Evolutionary conservation across 257 asterid species (phyloP), one percentile per base, ranked within the genome.

Genomic region (Lavandula angustifolia): DNA sequence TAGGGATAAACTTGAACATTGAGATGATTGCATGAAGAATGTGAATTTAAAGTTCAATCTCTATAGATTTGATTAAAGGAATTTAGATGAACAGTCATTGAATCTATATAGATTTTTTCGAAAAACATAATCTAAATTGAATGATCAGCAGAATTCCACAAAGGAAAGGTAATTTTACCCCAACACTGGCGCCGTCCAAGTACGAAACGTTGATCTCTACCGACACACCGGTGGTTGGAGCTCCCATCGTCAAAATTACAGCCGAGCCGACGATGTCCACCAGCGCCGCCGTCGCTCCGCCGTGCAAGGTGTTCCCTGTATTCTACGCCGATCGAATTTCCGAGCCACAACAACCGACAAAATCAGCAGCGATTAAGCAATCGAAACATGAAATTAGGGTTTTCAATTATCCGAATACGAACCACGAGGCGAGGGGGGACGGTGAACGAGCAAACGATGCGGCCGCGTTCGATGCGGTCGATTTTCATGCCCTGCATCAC

Each of bases 371-470:
- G 44, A 70, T 44, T n/a, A 46, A 50, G 31, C 9, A 29, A 40
- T 16, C 22, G n/a, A 44, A 22, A 48, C 35, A 12, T 5, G 42
- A 64, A 63, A 52, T 38, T 6, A 1, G 49, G 12, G 29, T 7
- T 4, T 22, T 12, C 31, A 40, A 3, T 44, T 13, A 27, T 37
- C n/a, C 1, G 8, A 38, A 35, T 22, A 47, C 84, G 18, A 34
- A 88, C 96, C 88, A 83, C 84, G 16, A 89, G 85, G 68, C 95
- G 95, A 66, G 83, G 78, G 5, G 96, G 87, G 11, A 90, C 95
- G 31, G 73, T 60, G 77, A 87, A 69, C 64, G 97, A 87, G 81
- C 87, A 89, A 1, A 83, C 61, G 48, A 83, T 22, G 17, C 91
- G 91, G 72, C 94, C 94, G 52, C 84, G 91, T 56, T 85, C 89